Evolutionary conservation across 768 basidiomycete genomes (phyloP), one percentile per base, ranked within the genome.

Genomic region (Boletus barrowsii): DNA sequence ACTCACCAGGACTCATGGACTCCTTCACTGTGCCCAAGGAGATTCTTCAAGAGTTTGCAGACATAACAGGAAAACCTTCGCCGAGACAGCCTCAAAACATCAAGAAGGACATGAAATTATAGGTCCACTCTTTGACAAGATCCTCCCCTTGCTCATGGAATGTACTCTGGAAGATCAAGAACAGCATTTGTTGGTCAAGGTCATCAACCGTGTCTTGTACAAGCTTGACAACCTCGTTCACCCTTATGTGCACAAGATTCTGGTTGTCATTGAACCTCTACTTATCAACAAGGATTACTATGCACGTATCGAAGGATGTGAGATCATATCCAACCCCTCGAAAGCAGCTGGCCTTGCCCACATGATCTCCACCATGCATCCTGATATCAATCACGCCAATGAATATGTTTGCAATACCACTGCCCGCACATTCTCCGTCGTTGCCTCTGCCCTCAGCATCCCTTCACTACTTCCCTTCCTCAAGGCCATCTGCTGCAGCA

Each of bases 301-400:
- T 62, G 90, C 90, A 43, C 91, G 93, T 71, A 94, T 98, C 41
- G 97, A 98, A 75, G 97, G 97, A 60, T 93, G 96, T 33, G 97
- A 99, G 77, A 98, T 99, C 69, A 99, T 98, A 62, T 96, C 93
- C 63, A 99, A 98, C 72, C 77, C 98, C 40, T 96, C 97, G 29
- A 99, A 98, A 73, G 97, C 97, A 11, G 96, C 95, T 30, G 97
- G 97, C 73, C 87, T 99, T 24, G 96, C 97, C 3, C 97, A 99
- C 75, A 98, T 99, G 97, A 99, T 99, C 64, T 99, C 97, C 35
- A 99, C 96, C 18, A 98, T 99, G 96, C 89, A 96, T 62, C 96
- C 97, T 4, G 96, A 99, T 79, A 98, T 98, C 58, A 96, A 99
- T 72, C 96, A 98, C 63, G 94, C 97, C 42, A 96, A 99, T 68